Evolutionary conservation across 208 protist species (phyloP).

Genomic region (Leptomonas pyrrhocoris): DNA sequence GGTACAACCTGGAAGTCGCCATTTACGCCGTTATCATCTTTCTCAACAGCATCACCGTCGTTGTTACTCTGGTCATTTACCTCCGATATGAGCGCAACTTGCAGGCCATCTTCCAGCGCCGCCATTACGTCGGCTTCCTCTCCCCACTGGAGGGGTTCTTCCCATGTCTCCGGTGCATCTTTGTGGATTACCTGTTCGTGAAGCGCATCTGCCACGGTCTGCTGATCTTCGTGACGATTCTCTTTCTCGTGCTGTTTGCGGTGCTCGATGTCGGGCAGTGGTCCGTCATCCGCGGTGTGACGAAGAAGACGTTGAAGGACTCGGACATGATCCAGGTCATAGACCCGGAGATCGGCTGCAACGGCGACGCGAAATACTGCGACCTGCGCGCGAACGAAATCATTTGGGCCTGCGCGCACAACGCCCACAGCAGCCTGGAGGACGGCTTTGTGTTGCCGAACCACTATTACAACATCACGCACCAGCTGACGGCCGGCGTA

Average conservation of each 20-base stretch:
- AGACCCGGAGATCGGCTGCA: constrained; percentile 33
- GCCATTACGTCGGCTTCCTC: constrained; percentile 33
- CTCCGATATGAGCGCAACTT: constrained; percentile 28
- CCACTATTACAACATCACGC: constrained; percentile 53
- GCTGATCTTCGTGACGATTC: constrained; percentile 23
- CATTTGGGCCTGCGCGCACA: constrained; percentile 51
- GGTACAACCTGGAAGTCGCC: constrained; percentile 41
- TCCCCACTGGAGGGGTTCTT: constrained; percentile 14
- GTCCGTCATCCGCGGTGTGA: constrained; percentile 14
- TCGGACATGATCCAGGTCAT: constrained; percentile 35
- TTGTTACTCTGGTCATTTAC: constrained; percentile 27
- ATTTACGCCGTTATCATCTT: constrained; percentile 33
- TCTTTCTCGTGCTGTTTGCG: constrained; percentile 33
- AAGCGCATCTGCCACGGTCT: constrained; percentile 28
- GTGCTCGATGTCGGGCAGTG: constrained; percentile 28
- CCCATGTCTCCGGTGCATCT: constrained; percentile 21
- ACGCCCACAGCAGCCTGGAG: constrained; percentile 46
- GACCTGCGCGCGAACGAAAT: constrained; percentile 36
- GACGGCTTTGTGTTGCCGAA: constrained; percentile 44
- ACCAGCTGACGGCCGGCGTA: constrained; percentile 42
- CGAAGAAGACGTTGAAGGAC: not conserved
- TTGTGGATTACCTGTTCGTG: constrained; percentile 34
- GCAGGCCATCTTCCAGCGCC: constrained; percentile 19
- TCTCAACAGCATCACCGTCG: constrained; percentile 39
- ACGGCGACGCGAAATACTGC: constrained; percentile 40